Base-by-base conservation (phyloP, 306 rosid genomes). In the Senna tora region DNA sequence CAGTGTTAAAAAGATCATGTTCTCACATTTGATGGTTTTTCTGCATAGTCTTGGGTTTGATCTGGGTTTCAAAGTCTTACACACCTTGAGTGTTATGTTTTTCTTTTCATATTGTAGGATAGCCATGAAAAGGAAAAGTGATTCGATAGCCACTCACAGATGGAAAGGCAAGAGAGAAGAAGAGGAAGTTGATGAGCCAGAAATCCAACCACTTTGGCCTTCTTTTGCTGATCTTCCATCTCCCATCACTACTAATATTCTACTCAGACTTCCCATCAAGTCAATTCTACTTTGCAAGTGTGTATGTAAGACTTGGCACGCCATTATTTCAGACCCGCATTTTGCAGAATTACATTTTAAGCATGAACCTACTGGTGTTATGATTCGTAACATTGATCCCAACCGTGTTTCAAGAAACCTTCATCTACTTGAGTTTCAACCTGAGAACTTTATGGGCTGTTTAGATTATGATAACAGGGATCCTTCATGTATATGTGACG, bases 201-300 rank as follows among this genome's bases (percentile, higher is more conserved):
- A 54, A 15, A 20, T 21, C 45, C 15, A 21, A 39, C 7, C 17
- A 36, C 63, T 5, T 22, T 36, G 50, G 10, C 7, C 63, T 42
- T 51, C 20, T 25, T 19, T 75, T 4, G 41, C 1, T 13, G 38
- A 25, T 67, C 79, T 81, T 81, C 81, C 81, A 17, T 8, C 5
- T 2, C 0, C 8, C 0, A 15, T 84, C 20, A n/a, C 55, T 20
- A 13, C 7, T 3, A 0, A 11, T 14, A 43, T 77, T 70, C 17
- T 80, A 7, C 36, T 75, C 14, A 58, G 34, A 16, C 77, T 84
- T 6, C 45, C 81, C 11, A 9, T 64, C 1, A 75, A 42, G 52
- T 59, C 67, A 43, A 43, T 81, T 55, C 41, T 78, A 41, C n/a
- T 70, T 21, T 74, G 81, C 68, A 84, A 19, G 60, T 71, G 76